A percentile compares a stretch with the other conserved stretches of the same genome.
Evolutionary conservation across 371 early-diverging fungal genomes (phyloP).

Genomic region (Entomophthora muscae): DNA sequence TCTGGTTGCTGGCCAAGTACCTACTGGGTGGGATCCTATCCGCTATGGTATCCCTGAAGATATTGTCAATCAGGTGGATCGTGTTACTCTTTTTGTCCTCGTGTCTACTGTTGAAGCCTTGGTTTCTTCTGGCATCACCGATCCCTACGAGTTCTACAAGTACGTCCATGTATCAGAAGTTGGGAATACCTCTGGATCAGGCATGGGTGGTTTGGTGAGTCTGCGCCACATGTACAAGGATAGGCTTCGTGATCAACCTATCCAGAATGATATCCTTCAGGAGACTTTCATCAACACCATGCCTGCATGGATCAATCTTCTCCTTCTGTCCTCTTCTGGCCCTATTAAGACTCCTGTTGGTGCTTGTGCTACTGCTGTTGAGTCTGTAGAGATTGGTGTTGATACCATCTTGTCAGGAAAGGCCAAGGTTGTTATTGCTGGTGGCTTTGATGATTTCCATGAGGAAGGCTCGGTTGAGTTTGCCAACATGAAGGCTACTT

Average conservation of each 20-base stretch:
- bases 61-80: slow-evolving; percentile 80
- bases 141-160: slow-evolving; percentile 94
- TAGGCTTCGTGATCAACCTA: slow-evolving; percentile 62
- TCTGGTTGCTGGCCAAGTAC: slow-evolving; percentile 87
- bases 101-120: slow-evolving; percentile 88
- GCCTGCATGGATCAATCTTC: slow-evolving; percentile 94
- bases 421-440: slow-evolving; percentile 87
- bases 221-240: slow-evolving; percentile 63
- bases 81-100: slow-evolving; percentile 71
- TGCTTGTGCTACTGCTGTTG: slow-evolving; percentile 86
- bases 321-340: slow-evolving; percentile 84
- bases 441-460: slow-evolving; percentile 88
- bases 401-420: slow-evolving; percentile 81
- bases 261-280: slow-evolving; percentile 87
- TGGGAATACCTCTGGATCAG: slow-evolving; percentile 77
- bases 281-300: slow-evolving; percentile 93
- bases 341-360: slow-evolving; percentile 92
- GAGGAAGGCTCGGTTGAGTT: slow-evolving; percentile 91
- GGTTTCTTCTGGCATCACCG: slow-evolving; percentile 80
- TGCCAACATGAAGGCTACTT: slow-evolving; percentile 94
- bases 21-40: slow-evolving; percentile 85
- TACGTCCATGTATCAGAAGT: slow-evolving; percentile 91
- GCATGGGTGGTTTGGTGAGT: slow-evolving; percentile 71
- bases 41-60: slow-evolving; percentile 93
- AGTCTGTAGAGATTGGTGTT: slow-evolving; percentile 81